A percentile compares a stretch with the other conserved stretches of the same genome.
Evolutionary conservation across 192 early-diverging fungal genomes (phyloP).

Genomic region (Thamnidium elegans): DNA sequence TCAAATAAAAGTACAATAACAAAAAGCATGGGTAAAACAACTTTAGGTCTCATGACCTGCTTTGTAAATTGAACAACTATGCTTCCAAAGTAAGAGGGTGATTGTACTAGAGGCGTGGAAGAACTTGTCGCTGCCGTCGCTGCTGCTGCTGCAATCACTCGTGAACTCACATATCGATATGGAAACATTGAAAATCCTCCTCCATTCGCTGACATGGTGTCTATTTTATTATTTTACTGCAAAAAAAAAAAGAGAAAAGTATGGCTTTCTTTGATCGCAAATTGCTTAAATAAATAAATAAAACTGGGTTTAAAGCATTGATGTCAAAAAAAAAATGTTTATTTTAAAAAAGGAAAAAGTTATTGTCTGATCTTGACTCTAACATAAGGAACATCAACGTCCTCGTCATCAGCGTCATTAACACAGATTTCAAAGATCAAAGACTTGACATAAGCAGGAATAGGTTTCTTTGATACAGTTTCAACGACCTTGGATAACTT

Average conservation of each 20-base stretch:
- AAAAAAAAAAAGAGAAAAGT: not conserved
- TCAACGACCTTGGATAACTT: slow-evolving; percentile 79
- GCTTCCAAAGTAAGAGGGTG: slow-evolving; percentile 18
- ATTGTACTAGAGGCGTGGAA: not conserved
- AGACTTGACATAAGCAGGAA: slow-evolving; percentile 81
- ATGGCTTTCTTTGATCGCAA: too few species aligned
- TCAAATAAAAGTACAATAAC: slow-evolving; percentile 32
- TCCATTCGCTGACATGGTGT: not conserved
- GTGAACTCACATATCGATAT: slow-evolving; percentile 15
- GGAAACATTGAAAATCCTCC: slow-evolving; percentile 6
- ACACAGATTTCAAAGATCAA: slow-evolving; percentile 85
- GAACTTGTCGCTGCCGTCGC: not conserved
- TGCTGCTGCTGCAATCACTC: slow-evolving; percentile 11
- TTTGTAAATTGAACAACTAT: slow-evolving; percentile 31
- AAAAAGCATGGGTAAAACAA: slow-evolving; percentile 28
- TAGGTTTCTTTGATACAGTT: slow-evolving; percentile 82
- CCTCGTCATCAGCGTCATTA: slow-evolving; percentile 85
- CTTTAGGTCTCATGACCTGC: slow-evolving; percentile 25
- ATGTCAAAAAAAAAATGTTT: not conserved
- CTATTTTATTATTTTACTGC: too few species aligned
- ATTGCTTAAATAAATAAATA: too few species aligned
- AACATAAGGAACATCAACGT: slow-evolving; percentile 69
- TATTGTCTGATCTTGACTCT: slow-evolving; percentile 39
- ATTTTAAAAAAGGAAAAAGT: not conserved
- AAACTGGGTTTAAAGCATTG: not conserved